A percentile compares a stretch with the other conserved stretches of the same genome.
These are phyloP conservation scores for Clitopilus hobsonii DNA, from an alignment of 768 basidiomycete genomes.

Conservation along the genomic window DNA sequence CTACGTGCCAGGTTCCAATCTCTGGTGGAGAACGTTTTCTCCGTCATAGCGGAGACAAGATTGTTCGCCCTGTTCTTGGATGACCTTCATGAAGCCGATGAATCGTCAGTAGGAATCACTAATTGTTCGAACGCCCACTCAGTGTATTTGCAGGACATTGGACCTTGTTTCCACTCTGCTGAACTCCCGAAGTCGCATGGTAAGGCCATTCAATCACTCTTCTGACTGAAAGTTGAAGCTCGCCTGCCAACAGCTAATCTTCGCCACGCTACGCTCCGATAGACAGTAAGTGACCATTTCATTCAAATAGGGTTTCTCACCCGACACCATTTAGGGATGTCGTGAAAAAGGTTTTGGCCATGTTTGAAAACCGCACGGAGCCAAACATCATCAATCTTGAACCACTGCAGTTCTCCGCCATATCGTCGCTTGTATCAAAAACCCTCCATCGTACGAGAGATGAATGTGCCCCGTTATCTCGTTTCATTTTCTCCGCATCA, in stretches of 20 bases:
- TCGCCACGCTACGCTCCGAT: slow-evolving; percentile 57
- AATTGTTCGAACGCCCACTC: not conserved
- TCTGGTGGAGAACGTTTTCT: slow-evolving; percentile 65
- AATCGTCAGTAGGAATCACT: slow-evolving; percentile 38
- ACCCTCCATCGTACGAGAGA: slow-evolving; percentile 57
- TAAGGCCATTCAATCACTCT: slow-evolving; percentile 17
- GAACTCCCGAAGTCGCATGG: slow-evolving; percentile 64
- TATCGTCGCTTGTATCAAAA: slow-evolving; percentile 56
- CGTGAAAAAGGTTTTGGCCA: slow-evolving; percentile 45
- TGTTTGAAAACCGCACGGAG: slow-evolving; percentile 54
- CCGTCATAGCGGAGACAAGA: slow-evolving; percentile 63
- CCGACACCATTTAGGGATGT: slow-evolving; percentile 26
- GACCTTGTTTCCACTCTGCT: slow-evolving; percentile 62
- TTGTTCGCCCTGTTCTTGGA: slow-evolving; percentile 70
- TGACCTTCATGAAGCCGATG: slow-evolving; percentile 72
- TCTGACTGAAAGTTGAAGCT: not conserved
- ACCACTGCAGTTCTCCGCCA: slow-evolving; percentile 51
- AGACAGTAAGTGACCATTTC: slow-evolving; percentile 33
- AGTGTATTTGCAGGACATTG: slow-evolving; percentile 41
- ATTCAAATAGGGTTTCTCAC: not conserved
- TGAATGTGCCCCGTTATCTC: slow-evolving; percentile 48
- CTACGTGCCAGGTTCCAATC: slow-evolving; percentile 67
- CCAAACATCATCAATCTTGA: slow-evolving; percentile 68
- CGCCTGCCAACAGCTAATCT: slow-evolving; percentile 43
- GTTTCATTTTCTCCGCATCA: slow-evolving; percentile 51